phyloP scores from a whole-genome alignment of 768 basidiomycete species.

The Cystobasidium onofrii region DNA sequence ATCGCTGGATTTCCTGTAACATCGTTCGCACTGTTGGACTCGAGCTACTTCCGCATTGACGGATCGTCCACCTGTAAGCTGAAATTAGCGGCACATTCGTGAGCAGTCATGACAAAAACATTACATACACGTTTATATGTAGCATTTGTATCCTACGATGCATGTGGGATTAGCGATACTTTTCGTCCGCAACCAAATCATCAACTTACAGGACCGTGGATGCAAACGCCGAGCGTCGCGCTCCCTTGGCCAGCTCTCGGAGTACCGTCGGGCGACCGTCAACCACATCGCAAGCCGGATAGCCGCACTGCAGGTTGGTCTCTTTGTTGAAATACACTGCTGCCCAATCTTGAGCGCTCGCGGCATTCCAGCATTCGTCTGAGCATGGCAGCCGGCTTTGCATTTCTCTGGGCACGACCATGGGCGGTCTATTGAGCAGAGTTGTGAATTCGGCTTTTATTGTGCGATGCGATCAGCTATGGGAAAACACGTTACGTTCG shows the following conservation, averaged over 20 bases:
- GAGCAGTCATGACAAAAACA: too few relatives aligned
- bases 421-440: neutral
- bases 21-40: neutral
- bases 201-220: neutral
- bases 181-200: too few relatives aligned
- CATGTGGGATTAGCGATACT: too few relatives aligned
- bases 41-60: neutral
- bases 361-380: neutral
- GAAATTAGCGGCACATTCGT: too few relatives aligned
- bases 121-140: neutral
- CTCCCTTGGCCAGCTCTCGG: neutral
- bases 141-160: neutral
- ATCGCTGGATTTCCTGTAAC: neutral
- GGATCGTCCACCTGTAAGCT: neutral
- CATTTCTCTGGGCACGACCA: neutral
- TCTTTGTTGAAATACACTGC: neutral
- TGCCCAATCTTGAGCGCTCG: neutral
- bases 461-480: neutral
- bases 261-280: neutral
- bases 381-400: constrained; percentile 1
- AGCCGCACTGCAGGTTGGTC: neutral
- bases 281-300: neutral
- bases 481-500: neutral
- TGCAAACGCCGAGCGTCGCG: neutral
- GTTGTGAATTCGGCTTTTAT: neutral